Base-by-base conservation (phyloP, 768 basidiomycete species). In the Mycena haematopus region DNA sequence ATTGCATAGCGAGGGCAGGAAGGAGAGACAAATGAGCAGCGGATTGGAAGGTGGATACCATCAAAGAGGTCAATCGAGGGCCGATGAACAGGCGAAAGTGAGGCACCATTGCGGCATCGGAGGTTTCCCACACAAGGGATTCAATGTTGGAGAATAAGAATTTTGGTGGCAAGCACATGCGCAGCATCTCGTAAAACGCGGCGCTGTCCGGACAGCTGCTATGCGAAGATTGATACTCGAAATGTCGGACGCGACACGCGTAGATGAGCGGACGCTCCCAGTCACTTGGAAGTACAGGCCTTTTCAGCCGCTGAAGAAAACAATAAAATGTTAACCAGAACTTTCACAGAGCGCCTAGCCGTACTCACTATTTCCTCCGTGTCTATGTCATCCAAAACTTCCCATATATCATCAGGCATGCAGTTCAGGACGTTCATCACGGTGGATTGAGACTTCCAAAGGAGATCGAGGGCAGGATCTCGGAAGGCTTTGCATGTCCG, bases 321-420 rank as follows among this genome's bases (percentile, higher is more conserved):
- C 13, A 29, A 36, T 33, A 22, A 21, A 21, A 9, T 17, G 22
- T 42, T 21, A 19, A 35, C n/a, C 31, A 51, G 50, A 51, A 19
- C 2, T 29, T n/a, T 21, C 31, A 21, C 21, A 21, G 22, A 46
- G 45, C 45, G 45, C 22, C 24, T 46, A n/a, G n/a, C n/a, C n/a
- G n/a, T n/a, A n/a, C n/a, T n/a, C n/a, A n/a, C n/a, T n/a, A n/a
- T n/a, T n/a, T n/a, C n/a, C n/a, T n/a, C n/a, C n/a, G n/a, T n/a
- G n/a, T 49, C 52, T 3, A 10, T 15, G 17, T 52, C 52, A 24
- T 52, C 52, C 21, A 15, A 9, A 7, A 31, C 17, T 7, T 36
- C 35, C 60, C 60, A 61, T 2, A 61, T 35, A 35, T 61, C 60
- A 4, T n/a, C 27, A 9, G 53, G 60, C 53, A 61, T 61, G 31